Percentiles rank a stretch among this genome's conserved stretches.
Evolutionary conservation across 768 basidiomycete genomes (phyloP).

Genomic region (Tubosaeta sp.): DNA sequence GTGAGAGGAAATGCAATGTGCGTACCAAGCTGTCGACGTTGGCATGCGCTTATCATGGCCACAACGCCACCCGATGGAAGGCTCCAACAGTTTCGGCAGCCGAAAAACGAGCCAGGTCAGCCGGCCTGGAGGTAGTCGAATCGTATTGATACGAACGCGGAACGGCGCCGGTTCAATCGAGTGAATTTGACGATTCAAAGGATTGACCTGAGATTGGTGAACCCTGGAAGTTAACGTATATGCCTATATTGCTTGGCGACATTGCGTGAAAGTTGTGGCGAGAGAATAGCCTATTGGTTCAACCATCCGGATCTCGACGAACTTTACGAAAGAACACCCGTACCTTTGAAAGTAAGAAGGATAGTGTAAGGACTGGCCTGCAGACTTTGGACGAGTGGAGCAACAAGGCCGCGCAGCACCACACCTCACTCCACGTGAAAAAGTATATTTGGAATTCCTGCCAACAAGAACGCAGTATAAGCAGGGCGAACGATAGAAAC

Average conservation of each 20-base stretch:
- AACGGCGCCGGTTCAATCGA: neutral
- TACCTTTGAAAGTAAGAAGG: neutral
- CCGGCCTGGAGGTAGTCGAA: slow-evolving; percentile 1
- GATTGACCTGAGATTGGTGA: neutral
- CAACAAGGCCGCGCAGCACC: neutral
- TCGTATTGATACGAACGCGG: neutral
- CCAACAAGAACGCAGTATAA: neutral
- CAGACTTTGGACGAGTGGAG: neutral
- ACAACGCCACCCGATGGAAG: neutral
- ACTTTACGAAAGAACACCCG: neutral
- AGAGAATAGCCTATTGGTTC: neutral
- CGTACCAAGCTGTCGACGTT: slow-evolving; percentile 4
- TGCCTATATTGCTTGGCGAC: neutral
- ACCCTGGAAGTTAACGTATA: neutral
- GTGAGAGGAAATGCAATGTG: neutral
- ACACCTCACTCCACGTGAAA: neutral
- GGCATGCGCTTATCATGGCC: slow-evolving; percentile 8
- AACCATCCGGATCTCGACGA: neutral
- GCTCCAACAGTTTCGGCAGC: neutral
- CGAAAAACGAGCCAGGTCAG: slow-evolving; percentile 5
- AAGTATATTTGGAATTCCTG: neutral
- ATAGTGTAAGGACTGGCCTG: neutral
- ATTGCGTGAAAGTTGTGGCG: neutral
- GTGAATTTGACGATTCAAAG: neutral
- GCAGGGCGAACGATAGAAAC: neutral